Evolutionary conservation across 108 stramenopile species (phyloP), one percentile per base, ranked within the genome.

Genomic region (Cyclostephanos invisitatus): DNA sequence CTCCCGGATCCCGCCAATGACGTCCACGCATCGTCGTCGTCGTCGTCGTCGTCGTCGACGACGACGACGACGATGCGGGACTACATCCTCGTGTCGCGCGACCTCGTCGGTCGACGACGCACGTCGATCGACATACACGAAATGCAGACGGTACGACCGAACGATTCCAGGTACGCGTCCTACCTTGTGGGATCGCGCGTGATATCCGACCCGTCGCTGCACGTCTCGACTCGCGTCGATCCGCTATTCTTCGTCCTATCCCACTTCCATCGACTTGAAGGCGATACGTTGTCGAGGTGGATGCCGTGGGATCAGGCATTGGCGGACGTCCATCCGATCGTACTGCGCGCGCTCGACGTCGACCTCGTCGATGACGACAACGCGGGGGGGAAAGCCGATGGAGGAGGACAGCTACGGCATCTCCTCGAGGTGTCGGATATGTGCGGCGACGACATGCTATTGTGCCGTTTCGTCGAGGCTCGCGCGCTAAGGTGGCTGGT

Each of bases 281-380:
- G 46, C n/a, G 70, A 49, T 6, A 36, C 25, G 64, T n/a, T 35
- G 35, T 18, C 70, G 49, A 75, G 68, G 42, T 91, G 89, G 89
- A 82, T 82, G 68, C 89, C 89, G 7, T 79, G 73, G 61, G 87
- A 91, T 58, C 89, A 91, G 67, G 48, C 80, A 2, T 48, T 89
- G 5, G 40, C 24, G 7, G 72, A 80, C 37, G 36, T 88, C 28
- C 83, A 83, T 12, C 22, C 53, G 35, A 38, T 47, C 18, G 55
- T 90, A 8, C 72, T 68, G n/a, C 60, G 70, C 35, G 77, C 78
- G 10, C 28, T 83, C 17, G 24, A 73, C 25, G 50, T 61, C 44
- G 67, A 63, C 35, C 50, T 37, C 22, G 32, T 15, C n/a, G n/a
- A n/a, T n/a, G n/a, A n/a, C n/a, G n/a, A n/a, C n/a, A n/a, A n/a